These are phyloP conservation scores for Rhazya stricta DNA, from an alignment of 257 asterid genomes.

Conservation along the genomic window DNA sequence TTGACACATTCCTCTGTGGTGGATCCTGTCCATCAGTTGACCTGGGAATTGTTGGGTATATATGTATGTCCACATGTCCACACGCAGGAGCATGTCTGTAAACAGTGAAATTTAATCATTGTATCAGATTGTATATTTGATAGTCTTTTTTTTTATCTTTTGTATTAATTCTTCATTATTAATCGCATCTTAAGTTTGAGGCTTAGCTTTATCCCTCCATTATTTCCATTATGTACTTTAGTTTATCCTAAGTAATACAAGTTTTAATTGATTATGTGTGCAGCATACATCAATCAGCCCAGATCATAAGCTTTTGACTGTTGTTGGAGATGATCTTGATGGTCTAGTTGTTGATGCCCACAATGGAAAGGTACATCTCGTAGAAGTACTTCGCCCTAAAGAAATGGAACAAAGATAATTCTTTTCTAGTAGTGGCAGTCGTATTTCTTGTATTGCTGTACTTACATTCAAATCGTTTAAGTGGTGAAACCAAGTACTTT, in stretches of 20 bases:
- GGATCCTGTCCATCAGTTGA: background rate
- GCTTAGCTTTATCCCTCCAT: background rate
- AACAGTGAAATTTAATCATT: background rate
- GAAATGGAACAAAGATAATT: background rate
- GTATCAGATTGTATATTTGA: background rate
- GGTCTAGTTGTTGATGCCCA: constrained; percentile 62
- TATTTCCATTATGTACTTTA: background rate
- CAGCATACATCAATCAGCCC: constrained; percentile 82
- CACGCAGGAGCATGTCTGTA: background rate
- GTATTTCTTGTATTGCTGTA: background rate
- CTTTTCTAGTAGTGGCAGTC: background rate
- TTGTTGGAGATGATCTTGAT: constrained; percentile 61
- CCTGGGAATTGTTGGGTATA: background rate
- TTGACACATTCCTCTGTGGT: background rate
- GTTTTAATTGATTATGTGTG: constrained; percentile 15
- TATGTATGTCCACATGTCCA: background rate
- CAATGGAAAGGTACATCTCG: constrained; percentile 53
- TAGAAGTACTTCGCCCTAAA: background rate
- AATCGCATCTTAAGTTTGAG: background rate
- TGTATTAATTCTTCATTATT: background rate
- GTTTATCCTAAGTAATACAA: background rate
- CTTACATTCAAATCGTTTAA: background rate
- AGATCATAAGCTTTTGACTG: constrained; percentile 54
- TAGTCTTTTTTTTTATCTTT: background rate
- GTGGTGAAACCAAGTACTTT: background rate